Evolutionary conservation across 345 rosid genomes (phyloP).

Genomic region (Trapa incisa): DNA sequence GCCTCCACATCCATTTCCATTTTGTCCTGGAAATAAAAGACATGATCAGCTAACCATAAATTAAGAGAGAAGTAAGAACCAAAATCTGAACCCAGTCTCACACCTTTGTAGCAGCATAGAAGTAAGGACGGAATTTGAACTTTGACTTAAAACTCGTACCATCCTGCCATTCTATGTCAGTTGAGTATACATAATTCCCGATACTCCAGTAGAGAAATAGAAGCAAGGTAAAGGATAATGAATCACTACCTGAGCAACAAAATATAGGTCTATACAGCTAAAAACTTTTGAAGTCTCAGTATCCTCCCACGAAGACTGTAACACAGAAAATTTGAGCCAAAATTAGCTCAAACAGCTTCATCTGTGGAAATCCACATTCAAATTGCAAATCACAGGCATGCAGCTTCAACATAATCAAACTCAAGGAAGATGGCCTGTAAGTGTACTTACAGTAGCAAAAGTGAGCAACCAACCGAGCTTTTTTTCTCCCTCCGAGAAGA

Average conservation of each 20-base stretch:
- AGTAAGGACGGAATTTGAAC: constrained; percentile 82
- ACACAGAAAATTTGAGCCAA: constrained; percentile 5
- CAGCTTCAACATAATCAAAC: not conserved
- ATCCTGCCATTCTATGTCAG: constrained; percentile 34
- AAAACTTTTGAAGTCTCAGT: constrained; percentile 42
- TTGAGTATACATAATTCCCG: not conserved
- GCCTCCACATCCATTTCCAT: constrained; percentile 87
- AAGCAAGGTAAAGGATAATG: not conserved
- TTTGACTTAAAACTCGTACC: constrained; percentile 82
- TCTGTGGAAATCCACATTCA: not conserved
- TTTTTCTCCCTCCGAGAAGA: constrained; percentile 77
- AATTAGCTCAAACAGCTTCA: not conserved
- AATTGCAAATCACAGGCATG: not conserved
- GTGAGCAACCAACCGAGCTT: constrained; percentile 95
- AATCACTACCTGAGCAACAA: constrained; percentile 62
- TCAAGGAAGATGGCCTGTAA: not conserved
- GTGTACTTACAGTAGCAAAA: constrained; percentile 51
- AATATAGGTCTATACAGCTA: constrained; percentile 82
- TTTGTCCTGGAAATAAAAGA: constrained; percentile 28
- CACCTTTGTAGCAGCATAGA: constrained; percentile 78
- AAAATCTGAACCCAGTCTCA: not conserved
- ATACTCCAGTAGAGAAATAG: not conserved
- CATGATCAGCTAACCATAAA: not conserved
- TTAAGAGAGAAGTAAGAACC: not conserved
- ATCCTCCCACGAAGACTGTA: constrained; percentile 83